phyloP scores from a whole-genome alignment of 805 yeast species.

The Monosporozyma aerobia region DNA sequence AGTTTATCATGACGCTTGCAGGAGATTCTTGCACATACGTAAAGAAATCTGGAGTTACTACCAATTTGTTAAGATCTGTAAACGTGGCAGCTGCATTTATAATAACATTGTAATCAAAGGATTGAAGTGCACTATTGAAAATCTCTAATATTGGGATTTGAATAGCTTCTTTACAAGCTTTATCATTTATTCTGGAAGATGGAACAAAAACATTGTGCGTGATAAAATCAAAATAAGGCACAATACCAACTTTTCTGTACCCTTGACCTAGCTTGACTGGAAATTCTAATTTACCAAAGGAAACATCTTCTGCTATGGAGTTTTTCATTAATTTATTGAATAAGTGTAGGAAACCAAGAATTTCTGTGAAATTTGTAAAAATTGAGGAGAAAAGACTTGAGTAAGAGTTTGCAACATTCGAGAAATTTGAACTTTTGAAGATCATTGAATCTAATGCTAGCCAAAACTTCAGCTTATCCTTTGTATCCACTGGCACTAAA shows the following conservation, averaged over 20 bases:
- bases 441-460: constrained; percentile 60
- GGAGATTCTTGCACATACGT: constrained; percentile 58
- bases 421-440: constrained; percentile 31
- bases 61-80: constrained; percentile 42
- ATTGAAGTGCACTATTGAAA: constrained; percentile 37
- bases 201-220: constrained; percentile 56
- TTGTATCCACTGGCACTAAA: constrained; percentile 40
- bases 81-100: constrained; percentile 44
- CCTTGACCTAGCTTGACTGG: constrained; percentile 57
- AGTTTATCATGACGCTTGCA: constrained; percentile 54
- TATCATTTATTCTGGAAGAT: constrained; percentile 29
- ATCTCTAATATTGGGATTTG: constrained; percentile 48
- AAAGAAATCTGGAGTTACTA: constrained; percentile 36
- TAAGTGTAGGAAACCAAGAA: constrained; percentile 52
- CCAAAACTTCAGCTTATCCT: constrained; percentile 52
- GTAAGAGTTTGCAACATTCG: constrained; percentile 28
- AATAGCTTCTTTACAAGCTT: constrained; percentile 33
- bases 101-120: constrained; percentile 46
- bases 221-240: constrained; percentile 73
- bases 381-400: constrained; percentile 37
- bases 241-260: constrained; percentile 56
- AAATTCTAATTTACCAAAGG: constrained; percentile 41
- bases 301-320: constrained; percentile 12
- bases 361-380: constrained; percentile 46
- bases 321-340: constrained; percentile 34